Evolutionary conservation across 257 asterid species (phyloP).

Genomic region (Cruciata laevipes): DNA sequence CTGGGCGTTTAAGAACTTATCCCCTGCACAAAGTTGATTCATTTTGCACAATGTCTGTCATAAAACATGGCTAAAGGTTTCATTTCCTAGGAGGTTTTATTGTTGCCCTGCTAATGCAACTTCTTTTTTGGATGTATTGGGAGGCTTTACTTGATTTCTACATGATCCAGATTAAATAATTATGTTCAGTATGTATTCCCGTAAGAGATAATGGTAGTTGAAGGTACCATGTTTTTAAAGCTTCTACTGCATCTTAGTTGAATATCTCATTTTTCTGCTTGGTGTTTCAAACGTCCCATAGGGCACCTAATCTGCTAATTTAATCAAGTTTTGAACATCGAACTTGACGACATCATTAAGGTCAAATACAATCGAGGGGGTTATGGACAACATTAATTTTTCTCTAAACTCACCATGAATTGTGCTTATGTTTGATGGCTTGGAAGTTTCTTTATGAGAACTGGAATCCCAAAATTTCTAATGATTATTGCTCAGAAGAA

Average conservation of each 20-base stretch:
- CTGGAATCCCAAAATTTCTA: constrained; percentile 76
- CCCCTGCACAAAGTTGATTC: no score
- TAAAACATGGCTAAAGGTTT: no score
- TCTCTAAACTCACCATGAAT: background rate
- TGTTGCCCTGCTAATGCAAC: background rate
- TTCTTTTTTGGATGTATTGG: constrained; percentile 24
- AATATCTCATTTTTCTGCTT: no score
- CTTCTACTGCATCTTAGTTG: no score
- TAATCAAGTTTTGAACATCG: constrained; percentile 72
- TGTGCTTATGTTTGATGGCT: constrained; percentile 27
- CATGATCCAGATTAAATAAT: constrained; percentile 69
- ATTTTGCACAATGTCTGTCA: no score
- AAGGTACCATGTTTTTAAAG: no score
- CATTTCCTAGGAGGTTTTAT: no score
- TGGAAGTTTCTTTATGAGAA: constrained; percentile 72
- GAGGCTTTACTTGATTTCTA: no score
- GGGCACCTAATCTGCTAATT: constrained; percentile 20
- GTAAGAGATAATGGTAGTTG: background rate
- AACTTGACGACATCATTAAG: constrained; percentile 73
- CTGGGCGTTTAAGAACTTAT: no score
- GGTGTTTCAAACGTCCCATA: background rate
- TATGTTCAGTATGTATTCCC: constrained; percentile 46
- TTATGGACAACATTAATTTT: no score
- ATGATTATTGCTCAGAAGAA: constrained; percentile 84
- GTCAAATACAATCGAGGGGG: constrained; percentile 19